Evolutionary conservation across 306 rosid genomes (phyloP), one percentile per base, ranked within the genome.

Genomic region (Dalbergia cultrata): DNA sequence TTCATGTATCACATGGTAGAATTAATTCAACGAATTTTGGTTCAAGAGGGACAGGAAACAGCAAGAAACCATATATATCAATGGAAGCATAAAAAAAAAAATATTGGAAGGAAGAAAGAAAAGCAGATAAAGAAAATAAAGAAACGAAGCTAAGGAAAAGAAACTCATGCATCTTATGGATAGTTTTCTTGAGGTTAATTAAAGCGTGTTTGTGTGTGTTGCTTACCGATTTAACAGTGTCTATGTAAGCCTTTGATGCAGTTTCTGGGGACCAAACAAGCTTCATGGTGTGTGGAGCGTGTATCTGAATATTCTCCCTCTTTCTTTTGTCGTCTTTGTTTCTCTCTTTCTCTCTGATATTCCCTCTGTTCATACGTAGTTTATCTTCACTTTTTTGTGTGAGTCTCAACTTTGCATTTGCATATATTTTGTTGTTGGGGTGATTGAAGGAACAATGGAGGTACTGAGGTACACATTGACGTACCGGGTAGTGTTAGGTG

Each of bases 231-330:
- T 90, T 86, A 1, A 94, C 91, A 9, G 98, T 94, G 61, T 90
- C 97, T 43, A 94, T 61, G 75, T 92, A 94, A 41, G 98, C 90
- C 75, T 88, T 86, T 4, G 89, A 89, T 63, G 98, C 97, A 6
- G 87, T 77, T 78, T 94, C 97, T n/a, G 97, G 97, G 9, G 96
- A 92, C 98, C 98, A 94, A 77, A 87, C 85, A 18, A 94, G 98
- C 97, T 92, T 94, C 98, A 94, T 94, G 80, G n/a, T 61, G 73
- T n/a, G 4, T 17, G 12, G 13, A 52, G 5, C 31, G 31, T 49
- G 13, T 79, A 0, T 13, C 2, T 49, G 56, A 11, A n/a, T n/a
- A n/a, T 13, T 33, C 67, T 67, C 21, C 64, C 19, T 17, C 10
- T 59, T 12, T 34, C 0, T 0, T 66, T 66, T 26, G 31, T 26